Evolutionary conservation across 1,139 yeast species (phyloP).

Genomic region (Blastobotrys raffinosifermentans): DNA sequence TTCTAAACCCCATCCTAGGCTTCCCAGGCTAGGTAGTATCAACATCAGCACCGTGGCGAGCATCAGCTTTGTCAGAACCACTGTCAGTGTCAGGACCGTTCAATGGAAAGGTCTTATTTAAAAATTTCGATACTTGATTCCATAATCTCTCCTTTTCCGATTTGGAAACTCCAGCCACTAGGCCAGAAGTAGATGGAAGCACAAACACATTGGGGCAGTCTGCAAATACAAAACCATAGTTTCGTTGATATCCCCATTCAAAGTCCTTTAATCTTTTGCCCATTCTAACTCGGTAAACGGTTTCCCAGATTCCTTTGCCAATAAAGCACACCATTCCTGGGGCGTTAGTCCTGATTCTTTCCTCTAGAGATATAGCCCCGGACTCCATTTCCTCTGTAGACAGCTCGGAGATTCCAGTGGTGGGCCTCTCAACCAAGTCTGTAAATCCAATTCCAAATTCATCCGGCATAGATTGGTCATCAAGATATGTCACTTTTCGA

Average conservation of each 20-base stretch:
- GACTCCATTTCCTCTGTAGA: slow-evolving; percentile 46
- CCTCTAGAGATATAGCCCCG: slow-evolving; percentile 50
- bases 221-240: slow-evolving; percentile 21
- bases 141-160: slow-evolving; percentile 46
- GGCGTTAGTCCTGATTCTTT: slow-evolving; percentile 37
- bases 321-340: slow-evolving; percentile 51
- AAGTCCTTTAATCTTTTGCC: slow-evolving; percentile 26
- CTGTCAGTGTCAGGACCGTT: too few relatives aligned
- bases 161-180: slow-evolving; percentile 52
- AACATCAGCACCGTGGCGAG: too few relatives aligned
- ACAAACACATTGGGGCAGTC: slow-evolving; percentile 41
- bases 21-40: too few relatives aligned
- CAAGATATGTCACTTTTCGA: slow-evolving; percentile 34
- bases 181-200: slow-evolving; percentile 70
- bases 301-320: slow-evolving; percentile 80
- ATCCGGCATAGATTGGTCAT: slow-evolving; percentile 40
- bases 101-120: slow-evolving; percentile 12
- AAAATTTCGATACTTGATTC: slow-evolving; percentile 34
- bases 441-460: slow-evolving; percentile 60
- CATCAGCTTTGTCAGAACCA: too few relatives aligned
- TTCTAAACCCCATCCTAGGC: too few relatives aligned
- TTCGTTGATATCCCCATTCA: slow-evolving; percentile 49
- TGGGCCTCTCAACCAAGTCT: slow-evolving; percentile 62
- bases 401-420: slow-evolving; percentile 54
- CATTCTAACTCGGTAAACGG: slow-evolving; percentile 39